Conservation (phyloP, 371 early-diverging fungal genomes). For the Coemansia sp. region DNA sequence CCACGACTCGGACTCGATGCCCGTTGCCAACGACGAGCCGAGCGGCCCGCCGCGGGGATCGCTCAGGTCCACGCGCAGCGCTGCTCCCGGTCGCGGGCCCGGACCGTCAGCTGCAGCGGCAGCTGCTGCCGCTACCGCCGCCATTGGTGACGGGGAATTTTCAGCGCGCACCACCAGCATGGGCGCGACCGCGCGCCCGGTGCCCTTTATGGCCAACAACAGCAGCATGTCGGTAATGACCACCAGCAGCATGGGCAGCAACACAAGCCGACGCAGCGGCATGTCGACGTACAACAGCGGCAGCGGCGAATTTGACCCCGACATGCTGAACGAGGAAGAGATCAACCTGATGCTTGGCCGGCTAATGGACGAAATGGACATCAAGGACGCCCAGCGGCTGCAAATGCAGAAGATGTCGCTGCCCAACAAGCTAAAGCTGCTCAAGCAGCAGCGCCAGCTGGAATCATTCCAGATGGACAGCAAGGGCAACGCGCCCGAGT, state of each 20-base stretch:
- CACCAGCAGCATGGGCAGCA: conserved; percentile 7
- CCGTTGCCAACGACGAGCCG: conserved; percentile 7
- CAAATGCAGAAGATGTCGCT: conserved; percentile 53
- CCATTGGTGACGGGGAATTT: neutral
- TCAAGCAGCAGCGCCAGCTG: conserved; percentile 51
- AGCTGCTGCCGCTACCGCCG: neutral
- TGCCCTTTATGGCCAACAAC: conserved; percentile 10
- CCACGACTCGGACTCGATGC: conserved; percentile 26
- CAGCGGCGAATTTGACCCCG: conserved; percentile 18
- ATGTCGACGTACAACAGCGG: conserved; percentile 5
- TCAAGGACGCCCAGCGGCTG: conserved; percentile 51
- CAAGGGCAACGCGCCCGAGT: conserved; percentile 50
- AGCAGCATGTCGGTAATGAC: conserved; percentile 27
- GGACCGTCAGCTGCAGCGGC: no score
- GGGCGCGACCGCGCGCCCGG: conserved; percentile 14
- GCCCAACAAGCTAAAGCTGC: conserved; percentile 50
- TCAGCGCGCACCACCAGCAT: conserved; percentile 34
- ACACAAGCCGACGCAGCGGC: conserved; percentile 24
- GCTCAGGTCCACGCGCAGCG: conserved; percentile 45
- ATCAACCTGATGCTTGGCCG: conserved; percentile 48
- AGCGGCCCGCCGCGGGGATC: conserved; percentile 42
- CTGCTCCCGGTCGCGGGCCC: conserved; percentile 23
- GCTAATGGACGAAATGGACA: conserved; percentile 54
- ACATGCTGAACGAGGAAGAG: conserved; percentile 43
- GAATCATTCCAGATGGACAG: conserved; percentile 51